Conservation (phyloP, 2,329 filamentous ascomycete genomes). For the Colletotrichum tropicicola region DNA sequence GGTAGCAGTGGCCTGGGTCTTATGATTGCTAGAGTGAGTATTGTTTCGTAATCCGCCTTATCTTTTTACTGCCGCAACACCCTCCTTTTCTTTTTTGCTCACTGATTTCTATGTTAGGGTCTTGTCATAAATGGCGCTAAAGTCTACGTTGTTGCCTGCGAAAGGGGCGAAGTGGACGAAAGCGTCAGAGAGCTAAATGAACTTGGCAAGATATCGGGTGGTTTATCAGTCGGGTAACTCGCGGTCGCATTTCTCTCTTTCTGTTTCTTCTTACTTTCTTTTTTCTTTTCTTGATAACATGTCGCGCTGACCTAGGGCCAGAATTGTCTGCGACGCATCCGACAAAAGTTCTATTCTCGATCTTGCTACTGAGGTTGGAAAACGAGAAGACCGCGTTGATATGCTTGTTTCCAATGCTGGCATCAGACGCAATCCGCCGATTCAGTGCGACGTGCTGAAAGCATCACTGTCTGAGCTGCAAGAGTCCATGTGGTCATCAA, state of each 20-base stretch:
- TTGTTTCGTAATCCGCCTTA: no score
- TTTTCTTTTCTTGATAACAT: no score
- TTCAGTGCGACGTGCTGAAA: constrained; percentile 52
- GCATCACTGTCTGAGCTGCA: constrained; percentile 52
- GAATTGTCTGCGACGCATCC: background rate
- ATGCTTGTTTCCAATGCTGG: background rate
- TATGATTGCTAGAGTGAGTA: constrained; percentile 53
- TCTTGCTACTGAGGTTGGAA: background rate
- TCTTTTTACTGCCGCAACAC: no score
- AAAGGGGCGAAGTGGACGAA: background rate
- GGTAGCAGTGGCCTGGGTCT: constrained; percentile 54
- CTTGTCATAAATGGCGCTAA: background rate
- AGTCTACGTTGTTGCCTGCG: background rate
- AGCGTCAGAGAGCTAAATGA: background rate
- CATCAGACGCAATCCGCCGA: constrained; percentile 36
- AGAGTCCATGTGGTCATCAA: constrained; percentile 55
- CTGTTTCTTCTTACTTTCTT: no score
- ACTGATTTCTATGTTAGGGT: background rate
- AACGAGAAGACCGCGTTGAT: background rate
- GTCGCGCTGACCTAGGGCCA: no score
- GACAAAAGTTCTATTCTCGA: background rate
- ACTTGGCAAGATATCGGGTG: background rate
- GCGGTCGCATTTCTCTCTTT: no score
- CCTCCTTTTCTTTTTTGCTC: no score
- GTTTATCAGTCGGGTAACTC: no score